A percentile compares a stretch with the other conserved stretches of the same genome.
Conservation (phyloP, 495 filamentous ascomycete genomes). For the Podospora didyma region DNA sequence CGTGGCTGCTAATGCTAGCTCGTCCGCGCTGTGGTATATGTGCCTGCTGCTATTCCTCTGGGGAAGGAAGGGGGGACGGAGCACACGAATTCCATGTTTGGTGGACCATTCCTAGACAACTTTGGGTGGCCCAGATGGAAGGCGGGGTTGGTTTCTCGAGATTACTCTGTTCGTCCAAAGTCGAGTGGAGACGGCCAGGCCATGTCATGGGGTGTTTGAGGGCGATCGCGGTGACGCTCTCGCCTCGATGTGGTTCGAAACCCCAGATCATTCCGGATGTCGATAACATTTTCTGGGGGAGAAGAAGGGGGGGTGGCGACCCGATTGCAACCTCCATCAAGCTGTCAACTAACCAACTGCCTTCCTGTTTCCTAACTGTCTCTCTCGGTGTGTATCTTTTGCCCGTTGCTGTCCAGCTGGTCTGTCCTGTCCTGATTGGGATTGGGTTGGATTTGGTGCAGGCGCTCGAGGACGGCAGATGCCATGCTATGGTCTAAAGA, state of each 20-base stretch:
- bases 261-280: conserved; percentile 22
- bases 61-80: conserved; percentile 1
- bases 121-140: conserved; percentile 10
- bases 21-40: conserved; percentile 18
- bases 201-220: conserved; percentile 13
- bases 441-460: neutral
- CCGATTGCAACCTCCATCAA: neutral
- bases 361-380: neutral
- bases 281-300: neutral
- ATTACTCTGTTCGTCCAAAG: conserved; percentile 19
- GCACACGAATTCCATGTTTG: conserved; percentile 18
- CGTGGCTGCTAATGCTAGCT: conserved; percentile 7
- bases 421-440: neutral
- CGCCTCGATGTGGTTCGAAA: conserved; percentile 20
- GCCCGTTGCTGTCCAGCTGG: neutral
- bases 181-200: neutral
- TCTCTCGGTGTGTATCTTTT: neutral
- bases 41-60: conserved; percentile 27
- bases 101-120: conserved; percentile 15
- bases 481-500: neutral
- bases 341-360: neutral
- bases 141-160: conserved; percentile 3
- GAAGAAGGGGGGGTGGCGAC: conserved; percentile 1
- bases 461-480: neutral
- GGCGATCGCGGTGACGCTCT: conserved; percentile 4